Percentiles rank a stretch among this genome's conserved stretches.
phyloP scores from a whole-genome alignment of 2,329 filamentous ascomycete species.

The Calonectria fujianensis region DNA sequence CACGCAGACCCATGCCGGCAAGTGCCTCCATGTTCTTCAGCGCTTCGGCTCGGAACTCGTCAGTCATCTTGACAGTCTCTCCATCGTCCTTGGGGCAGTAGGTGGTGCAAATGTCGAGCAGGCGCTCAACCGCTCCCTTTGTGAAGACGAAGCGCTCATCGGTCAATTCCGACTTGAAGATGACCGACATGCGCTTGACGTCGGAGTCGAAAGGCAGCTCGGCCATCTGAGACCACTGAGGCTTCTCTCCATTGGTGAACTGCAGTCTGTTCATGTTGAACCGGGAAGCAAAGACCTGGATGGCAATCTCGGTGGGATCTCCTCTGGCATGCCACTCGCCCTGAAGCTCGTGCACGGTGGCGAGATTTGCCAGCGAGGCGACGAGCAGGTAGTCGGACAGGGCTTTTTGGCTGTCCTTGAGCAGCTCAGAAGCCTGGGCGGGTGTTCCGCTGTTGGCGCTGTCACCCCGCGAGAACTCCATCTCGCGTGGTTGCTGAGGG shows the following conservation, averaged over 20 bases:
- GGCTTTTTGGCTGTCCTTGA: conserved; percentile 35
- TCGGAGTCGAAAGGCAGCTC: conserved; percentile 85
- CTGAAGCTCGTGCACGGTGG: conserved; percentile 74
- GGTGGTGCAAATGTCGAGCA: conserved; percentile 77
- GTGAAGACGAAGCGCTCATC: conserved; percentile 72
- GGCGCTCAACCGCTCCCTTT: conserved; percentile 82
- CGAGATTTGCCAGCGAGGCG: conserved; percentile 79
- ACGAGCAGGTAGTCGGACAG: conserved; percentile 77
- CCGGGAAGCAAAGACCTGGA: conserved; percentile 83
- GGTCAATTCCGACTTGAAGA: conserved; percentile 69
- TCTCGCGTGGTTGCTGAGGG: conserved; percentile 60
- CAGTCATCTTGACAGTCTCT: conserved; percentile 65
- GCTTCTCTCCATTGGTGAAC: conserved; percentile 69
- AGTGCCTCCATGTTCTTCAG: conserved; percentile 81
- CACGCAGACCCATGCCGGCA: conserved; percentile 80
- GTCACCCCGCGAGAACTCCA: conserved; percentile 54
- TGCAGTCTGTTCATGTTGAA: conserved; percentile 77
- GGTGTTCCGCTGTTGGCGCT: background rate
- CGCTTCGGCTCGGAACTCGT: conserved; percentile 73
- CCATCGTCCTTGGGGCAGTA: conserved; percentile 67
- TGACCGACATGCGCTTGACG: conserved; percentile 86
- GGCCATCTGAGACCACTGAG: conserved; percentile 75
- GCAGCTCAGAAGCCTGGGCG: background rate
- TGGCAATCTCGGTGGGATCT: conserved; percentile 81
- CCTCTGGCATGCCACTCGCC: conserved; percentile 78